These are phyloP conservation scores for Lophium mytilinum DNA, from an alignment of 495 filamentous ascomycete genomes.

Conservation along the genomic window DNA sequence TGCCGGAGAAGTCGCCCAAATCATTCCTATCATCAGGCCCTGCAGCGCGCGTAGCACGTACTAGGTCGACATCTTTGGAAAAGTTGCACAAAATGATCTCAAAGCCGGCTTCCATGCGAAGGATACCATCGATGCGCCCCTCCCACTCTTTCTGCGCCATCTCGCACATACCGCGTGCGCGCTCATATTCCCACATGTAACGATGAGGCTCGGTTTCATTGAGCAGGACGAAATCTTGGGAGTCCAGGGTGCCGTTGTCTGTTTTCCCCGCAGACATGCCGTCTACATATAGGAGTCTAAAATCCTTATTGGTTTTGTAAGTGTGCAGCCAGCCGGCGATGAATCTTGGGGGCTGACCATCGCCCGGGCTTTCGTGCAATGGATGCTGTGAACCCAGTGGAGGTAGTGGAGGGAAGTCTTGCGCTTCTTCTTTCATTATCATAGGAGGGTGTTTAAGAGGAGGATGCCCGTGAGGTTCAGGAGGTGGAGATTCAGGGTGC, in stretches of 20 bases:
- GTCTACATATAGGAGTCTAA: constrained; percentile 54
- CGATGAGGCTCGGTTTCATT: constrained; percentile 21
- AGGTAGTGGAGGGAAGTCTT: too few relatives aligned
- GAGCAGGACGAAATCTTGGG: constrained; percentile 48
- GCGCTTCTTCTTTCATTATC: too few relatives aligned
- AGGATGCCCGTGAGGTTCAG: neutral
- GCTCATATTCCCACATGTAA: constrained; percentile 35
- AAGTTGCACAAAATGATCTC: constrained; percentile 64
- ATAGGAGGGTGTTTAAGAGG: neutral
- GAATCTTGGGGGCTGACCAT: neutral
- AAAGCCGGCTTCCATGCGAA: constrained; percentile 63
- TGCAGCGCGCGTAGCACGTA: constrained; percentile 9
- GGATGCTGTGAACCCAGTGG: too few relatives aligned
- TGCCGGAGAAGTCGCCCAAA: constrained; percentile 5
- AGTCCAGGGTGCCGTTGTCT: constrained; percentile 51
- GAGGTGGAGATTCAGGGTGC: neutral
- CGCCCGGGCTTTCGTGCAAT: too few relatives aligned
- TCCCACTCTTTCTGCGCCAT: constrained; percentile 42
- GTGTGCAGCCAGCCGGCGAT: constrained; percentile 47
- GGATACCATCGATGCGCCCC: constrained; percentile 47
- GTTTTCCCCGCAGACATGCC: constrained; percentile 54
- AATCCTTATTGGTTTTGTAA: constrained; percentile 40
- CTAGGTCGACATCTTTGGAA: constrained; percentile 15
- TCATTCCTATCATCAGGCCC: constrained; percentile 9
- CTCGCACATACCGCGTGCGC: constrained; percentile 45